Conservation (phyloP, 177 flowering plant species). For the Vitis hybrid region DNA sequence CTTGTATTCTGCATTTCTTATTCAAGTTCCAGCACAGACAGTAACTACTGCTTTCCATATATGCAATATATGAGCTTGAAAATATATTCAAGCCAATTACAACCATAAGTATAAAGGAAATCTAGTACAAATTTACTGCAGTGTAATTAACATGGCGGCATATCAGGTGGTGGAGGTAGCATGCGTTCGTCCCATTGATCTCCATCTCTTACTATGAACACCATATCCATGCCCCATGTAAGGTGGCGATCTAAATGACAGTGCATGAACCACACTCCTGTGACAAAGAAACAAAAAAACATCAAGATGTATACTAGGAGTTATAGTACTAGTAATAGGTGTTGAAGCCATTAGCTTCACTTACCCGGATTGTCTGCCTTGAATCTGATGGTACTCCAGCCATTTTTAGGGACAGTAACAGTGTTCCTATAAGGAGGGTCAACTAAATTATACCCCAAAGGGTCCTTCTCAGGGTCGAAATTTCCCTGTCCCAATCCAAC, state of each 20-base stretch:
- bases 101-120: too few relatives aligned
- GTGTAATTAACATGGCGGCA: constrained; percentile 22
- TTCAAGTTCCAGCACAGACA: too few relatives aligned
- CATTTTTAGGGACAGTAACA: constrained; percentile 18
- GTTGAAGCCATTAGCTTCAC: background rate
- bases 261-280: constrained; percentile 18
- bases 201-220: constrained; percentile 21
- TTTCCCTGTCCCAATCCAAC: constrained; percentile 32
- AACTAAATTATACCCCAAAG: constrained; percentile 21
- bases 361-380: constrained; percentile 28
- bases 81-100: too few relatives aligned
- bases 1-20: too few relatives aligned
- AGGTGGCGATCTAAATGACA: constrained; percentile 26
- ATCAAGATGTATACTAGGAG: too few relatives aligned
- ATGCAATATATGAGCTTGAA: too few relatives aligned
- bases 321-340: background rate
- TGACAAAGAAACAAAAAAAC: too few relatives aligned
- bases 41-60: too few relatives aligned
- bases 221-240: constrained; percentile 28
- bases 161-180: constrained; percentile 15
- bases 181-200: background rate
- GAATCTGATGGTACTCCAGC: constrained; percentile 33
- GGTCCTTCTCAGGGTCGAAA: constrained; percentile 22
- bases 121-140: too few relatives aligned
- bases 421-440: constrained; percentile 30